A percentile compares a stretch with the other conserved stretches of the same genome.
Conservation (phyloP, 2,329 filamentous ascomycete species). For the Microcyclospora pomicola region DNA sequence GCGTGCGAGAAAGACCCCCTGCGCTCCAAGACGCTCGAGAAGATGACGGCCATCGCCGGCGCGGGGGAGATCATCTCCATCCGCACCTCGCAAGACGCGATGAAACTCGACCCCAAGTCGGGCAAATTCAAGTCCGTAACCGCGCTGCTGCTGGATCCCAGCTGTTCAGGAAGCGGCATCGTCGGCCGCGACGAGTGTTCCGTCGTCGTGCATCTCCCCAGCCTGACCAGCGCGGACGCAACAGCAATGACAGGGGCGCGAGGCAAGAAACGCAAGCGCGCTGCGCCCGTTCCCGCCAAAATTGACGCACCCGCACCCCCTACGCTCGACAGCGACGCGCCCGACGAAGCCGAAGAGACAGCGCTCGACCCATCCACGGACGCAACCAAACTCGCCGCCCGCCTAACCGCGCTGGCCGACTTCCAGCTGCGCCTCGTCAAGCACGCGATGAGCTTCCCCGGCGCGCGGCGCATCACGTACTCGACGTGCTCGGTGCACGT, state of each 20-base stretch:
- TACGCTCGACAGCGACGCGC: conserved; percentile 7
- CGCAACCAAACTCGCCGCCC: conserved; percentile 41
- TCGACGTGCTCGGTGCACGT: conserved; percentile 85
- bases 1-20: conserved; percentile 66
- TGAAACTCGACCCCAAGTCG: conserved; percentile 55
- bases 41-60: conserved; percentile 71
- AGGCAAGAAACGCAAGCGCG: conserved; percentile 22
- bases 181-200: conserved; percentile 69
- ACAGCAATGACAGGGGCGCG: conserved; percentile 1
- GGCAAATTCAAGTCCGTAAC: conserved; percentile 55
- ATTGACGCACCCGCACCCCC: conserved; percentile 2
- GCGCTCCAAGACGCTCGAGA: conserved; percentile 61
- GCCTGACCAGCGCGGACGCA: conserved; percentile 8
- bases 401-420: conserved; percentile 58
- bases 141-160: conserved; percentile 76
- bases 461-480: conserved; percentile 66
- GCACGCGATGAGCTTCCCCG: conserved; percentile 72
- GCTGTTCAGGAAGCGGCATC: conserved; percentile 91
- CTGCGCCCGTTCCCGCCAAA: conserved; percentile 2
- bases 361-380: conserved; percentile 30
- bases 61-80: conserved; percentile 53
- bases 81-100: conserved; percentile 64
- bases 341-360: conserved; percentile 25
- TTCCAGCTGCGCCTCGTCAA: conserved; percentile 73
- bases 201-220: conserved; percentile 49